Evolutionary conservation across 78 protist genomes (phyloP).

Genomic region (Bodo saltans): DNA sequence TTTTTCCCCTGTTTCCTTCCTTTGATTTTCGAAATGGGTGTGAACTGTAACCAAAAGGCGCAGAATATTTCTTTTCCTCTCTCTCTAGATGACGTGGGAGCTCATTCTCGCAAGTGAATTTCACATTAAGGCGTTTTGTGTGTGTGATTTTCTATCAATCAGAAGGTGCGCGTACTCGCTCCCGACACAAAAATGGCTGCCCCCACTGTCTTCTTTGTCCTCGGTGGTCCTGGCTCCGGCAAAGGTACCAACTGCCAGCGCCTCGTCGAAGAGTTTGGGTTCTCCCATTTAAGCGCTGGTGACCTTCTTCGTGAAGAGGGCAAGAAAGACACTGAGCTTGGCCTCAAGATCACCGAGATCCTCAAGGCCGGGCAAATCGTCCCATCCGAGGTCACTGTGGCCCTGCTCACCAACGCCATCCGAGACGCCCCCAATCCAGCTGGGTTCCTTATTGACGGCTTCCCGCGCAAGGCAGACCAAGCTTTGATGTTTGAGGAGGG

Average conservation of each 20-base stretch:
- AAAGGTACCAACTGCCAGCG: slow-evolving; percentile 45
- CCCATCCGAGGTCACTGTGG: slow-evolving; percentile 31
- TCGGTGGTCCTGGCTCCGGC: slow-evolving; percentile 62
- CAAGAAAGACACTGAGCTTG: slow-evolving; percentile 25
- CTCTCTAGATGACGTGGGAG: too few species aligned
- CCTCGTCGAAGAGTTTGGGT: slow-evolving; percentile 26
- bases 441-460: slow-evolving; percentile 65
- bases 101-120: too few species aligned
- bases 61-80: too few species aligned
- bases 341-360: slow-evolving; percentile 2
- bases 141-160: too few species aligned
- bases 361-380: slow-evolving; percentile 37
- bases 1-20: too few species aligned
- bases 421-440: background rate
- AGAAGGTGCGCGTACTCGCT: too few species aligned
- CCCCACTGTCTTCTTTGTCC: slow-evolving; percentile 35
- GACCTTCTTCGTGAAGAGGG: slow-evolving; percentile 50
- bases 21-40: too few species aligned
- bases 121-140: too few species aligned
- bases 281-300: slow-evolving; percentile 38
- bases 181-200: too few species aligned
- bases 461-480: slow-evolving; percentile 56
- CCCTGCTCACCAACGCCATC: background rate
- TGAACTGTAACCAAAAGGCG: too few species aligned
- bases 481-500: slow-evolving; percentile 21